Conservation (phyloP, 2,329 filamentous ascomycete genomes). For the Epichloe sp. region DNA sequence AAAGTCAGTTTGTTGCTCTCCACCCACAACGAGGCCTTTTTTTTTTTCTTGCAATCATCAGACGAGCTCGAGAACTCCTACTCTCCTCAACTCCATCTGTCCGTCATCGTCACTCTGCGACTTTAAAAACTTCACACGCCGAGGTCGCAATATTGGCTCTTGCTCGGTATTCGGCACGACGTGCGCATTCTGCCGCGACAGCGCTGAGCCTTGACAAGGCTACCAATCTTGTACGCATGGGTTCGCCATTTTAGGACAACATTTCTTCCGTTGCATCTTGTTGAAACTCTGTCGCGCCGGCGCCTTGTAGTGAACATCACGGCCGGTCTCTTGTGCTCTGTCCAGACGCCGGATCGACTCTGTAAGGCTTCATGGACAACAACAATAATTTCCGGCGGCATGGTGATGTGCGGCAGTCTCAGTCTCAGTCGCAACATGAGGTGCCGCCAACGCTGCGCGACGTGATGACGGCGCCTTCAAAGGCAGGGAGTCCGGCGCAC, state of each 20-base stretch:
- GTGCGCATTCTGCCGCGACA: not conserved
- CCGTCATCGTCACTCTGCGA: not conserved
- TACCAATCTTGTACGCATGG: not conserved
- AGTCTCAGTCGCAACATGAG: not conserved
- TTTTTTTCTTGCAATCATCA: not conserved
- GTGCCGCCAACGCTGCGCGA: constrained; percentile 30
- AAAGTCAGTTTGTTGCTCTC: not conserved
- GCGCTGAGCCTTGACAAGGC: not conserved
- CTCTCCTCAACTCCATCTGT: not conserved
- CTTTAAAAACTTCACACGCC: not conserved
- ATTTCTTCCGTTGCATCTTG: not conserved
- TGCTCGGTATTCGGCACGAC: not conserved
- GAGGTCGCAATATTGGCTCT: not conserved
- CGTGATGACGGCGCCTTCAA: constrained; percentile 25
- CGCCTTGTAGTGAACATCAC: not conserved
- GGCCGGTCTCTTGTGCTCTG: not conserved
- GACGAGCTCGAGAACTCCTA: not conserved
- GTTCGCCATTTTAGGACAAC: not conserved
- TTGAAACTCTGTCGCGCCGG: not conserved
- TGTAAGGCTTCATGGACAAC: constrained; percentile 25
- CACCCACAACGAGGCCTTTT: constrained; percentile 1
- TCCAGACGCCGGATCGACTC: not conserved
- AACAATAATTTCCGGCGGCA: constrained; percentile 28
- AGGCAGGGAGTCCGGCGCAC: constrained; percentile 3
- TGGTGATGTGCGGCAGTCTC: constrained; percentile 22